Evolutionary conservation across 495 filamentous ascomycete genomes (phyloP).

Genomic region (Recurvomyces mirabilis): DNA sequence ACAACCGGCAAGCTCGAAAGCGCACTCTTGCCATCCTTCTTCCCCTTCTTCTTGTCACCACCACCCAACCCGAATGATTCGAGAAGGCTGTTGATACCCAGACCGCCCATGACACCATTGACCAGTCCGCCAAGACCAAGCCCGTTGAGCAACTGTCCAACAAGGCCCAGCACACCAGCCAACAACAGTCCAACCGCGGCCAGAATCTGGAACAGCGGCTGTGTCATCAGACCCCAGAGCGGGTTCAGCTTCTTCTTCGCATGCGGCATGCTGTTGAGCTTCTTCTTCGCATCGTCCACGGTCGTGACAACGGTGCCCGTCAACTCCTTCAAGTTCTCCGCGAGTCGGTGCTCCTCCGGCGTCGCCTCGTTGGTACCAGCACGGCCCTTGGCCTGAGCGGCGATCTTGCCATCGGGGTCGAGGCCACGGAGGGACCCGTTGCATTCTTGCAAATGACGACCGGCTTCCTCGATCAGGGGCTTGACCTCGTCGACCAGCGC

Average conservation of each 20-base stretch:
- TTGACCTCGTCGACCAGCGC: slow-evolving; percentile 73
- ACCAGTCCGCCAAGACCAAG: slow-evolving; percentile 77
- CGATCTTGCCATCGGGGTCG: slow-evolving; percentile 78
- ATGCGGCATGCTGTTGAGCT: slow-evolving; percentile 81
- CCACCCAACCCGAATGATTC: slow-evolving; percentile 60
- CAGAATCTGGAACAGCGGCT: slow-evolving; percentile 87
- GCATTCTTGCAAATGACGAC: slow-evolving; percentile 70
- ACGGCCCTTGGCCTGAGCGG: slow-evolving; percentile 75
- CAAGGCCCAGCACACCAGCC: slow-evolving; percentile 68
- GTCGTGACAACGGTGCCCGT: slow-evolving; percentile 53
- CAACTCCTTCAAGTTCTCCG: slow-evolving; percentile 70
- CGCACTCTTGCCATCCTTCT: slow-evolving; percentile 22
- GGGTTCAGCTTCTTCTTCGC: slow-evolving; percentile 91
- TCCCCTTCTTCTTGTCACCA: slow-evolving; percentile 36
- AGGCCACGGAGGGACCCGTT: slow-evolving; percentile 84
- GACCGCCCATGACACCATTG: slow-evolving; percentile 64
- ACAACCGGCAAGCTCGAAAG: slow-evolving; percentile 27
- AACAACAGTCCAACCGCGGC: slow-evolving; percentile 80
- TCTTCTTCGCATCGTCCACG: slow-evolving; percentile 78
- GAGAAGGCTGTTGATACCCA: slow-evolving; percentile 71
- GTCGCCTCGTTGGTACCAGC: slow-evolving; percentile 70
- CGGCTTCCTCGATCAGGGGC: slow-evolving; percentile 76
- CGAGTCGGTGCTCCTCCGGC: slow-evolving; percentile 75
- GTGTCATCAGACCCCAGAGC: slow-evolving; percentile 67
- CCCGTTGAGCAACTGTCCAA: slow-evolving; percentile 68